Evolutionary conservation across 1,284 basidiomycete species (phyloP).

Genomic region (Ceratobasidium theobromae): DNA sequence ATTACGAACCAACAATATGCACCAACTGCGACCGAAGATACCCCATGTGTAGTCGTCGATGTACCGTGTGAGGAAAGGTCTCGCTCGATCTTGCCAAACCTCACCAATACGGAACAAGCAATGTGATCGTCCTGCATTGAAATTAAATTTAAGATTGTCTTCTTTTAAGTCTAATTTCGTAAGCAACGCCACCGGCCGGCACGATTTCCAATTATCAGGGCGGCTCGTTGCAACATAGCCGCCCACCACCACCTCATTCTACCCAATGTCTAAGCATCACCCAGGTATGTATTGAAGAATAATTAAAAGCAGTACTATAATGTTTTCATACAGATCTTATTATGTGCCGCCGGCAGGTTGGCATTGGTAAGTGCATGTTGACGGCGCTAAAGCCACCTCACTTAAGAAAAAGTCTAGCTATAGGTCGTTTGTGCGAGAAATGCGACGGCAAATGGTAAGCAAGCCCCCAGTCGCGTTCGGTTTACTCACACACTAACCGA

Average conservation of each 20-base stretch:
- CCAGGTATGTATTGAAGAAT: constrained; percentile 62
- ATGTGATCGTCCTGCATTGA: background rate
- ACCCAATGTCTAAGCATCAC: constrained; percentile 84
- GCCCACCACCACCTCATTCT: constrained; percentile 35
- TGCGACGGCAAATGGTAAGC: constrained; percentile 98
- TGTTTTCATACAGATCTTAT: constrained; percentile 69
- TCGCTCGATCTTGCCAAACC: no score
- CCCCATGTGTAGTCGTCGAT: background rate
- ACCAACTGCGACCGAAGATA: no score
- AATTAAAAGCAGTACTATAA: background rate
- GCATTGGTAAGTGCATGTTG: constrained; percentile 68
- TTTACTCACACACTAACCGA: background rate
- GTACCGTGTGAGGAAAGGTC: background rate
- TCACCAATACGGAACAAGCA: background rate
- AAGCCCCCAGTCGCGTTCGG: background rate
- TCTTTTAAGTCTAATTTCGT: background rate
- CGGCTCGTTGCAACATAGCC: background rate
- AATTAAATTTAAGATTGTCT: background rate
- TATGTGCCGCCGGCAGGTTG: constrained; percentile 95
- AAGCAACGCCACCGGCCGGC: background rate
- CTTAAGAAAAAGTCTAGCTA: constrained; percentile 55
- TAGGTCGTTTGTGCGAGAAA: constrained; percentile 97
- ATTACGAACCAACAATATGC: no score
- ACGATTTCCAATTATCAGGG: background rate
- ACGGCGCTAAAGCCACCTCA: background rate